Percentiles rank a stretch among this genome's conserved stretches.
These are phyloP conservation scores for Aspergillus chevalieri DNA, from an alignment of 2,329 filamentous ascomycete genomes.

Conservation along the genomic window DNA sequence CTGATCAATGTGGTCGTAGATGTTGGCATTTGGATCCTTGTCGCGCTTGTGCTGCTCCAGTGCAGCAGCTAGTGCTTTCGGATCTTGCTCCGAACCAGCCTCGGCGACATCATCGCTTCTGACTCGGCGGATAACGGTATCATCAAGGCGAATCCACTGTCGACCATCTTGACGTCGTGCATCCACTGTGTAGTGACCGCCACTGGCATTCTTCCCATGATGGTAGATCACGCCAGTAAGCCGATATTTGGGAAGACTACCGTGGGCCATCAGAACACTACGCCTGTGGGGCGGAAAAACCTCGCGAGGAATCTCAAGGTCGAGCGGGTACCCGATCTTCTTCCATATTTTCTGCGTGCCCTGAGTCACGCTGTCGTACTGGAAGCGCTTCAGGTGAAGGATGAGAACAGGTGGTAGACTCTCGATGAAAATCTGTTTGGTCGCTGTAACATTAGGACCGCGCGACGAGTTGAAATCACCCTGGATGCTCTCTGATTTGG, in stretches of 20 bases:
- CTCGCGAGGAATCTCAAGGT: slow-evolving; percentile 88
- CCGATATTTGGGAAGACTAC: slow-evolving; percentile 72
- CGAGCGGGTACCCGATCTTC: slow-evolving; percentile 89
- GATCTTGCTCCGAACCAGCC: slow-evolving; percentile 73
- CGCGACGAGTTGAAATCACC: slow-evolving; percentile 76
- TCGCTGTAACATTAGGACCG: slow-evolving; percentile 69
- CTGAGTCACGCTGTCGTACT: slow-evolving; percentile 75
- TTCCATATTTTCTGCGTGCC: slow-evolving; percentile 98
- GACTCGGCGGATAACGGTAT: slow-evolving; percentile 81
- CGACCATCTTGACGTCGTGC: slow-evolving; percentile 87
- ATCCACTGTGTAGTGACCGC: slow-evolving; percentile 97
- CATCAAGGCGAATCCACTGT: slow-evolving; percentile 94
- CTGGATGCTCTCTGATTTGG: slow-evolving; percentile 74
- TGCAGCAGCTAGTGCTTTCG: slow-evolving; percentile 59
- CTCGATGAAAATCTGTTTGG: slow-evolving; percentile 93
- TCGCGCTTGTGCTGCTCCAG: slow-evolving; percentile 60
- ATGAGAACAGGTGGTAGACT: slow-evolving; percentile 85
- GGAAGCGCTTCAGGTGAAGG: slow-evolving; percentile 92
- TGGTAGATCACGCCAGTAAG: slow-evolving; percentile 92
- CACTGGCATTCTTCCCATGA: slow-evolving; percentile 92
- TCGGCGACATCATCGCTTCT: slow-evolving; percentile 84
- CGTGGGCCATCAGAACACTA: slow-evolving; percentile 58
- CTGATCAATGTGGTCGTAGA: slow-evolving; percentile 62
- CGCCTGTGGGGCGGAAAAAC: slow-evolving; percentile 73
- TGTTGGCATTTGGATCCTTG: slow-evolving; percentile 54